A percentile compares a stretch with the other conserved stretches of the same genome.
These are phyloP conservation scores for Penicillium desertorum DNA, from an alignment of 495 filamentous ascomycete species.

Conservation along the genomic window DNA sequence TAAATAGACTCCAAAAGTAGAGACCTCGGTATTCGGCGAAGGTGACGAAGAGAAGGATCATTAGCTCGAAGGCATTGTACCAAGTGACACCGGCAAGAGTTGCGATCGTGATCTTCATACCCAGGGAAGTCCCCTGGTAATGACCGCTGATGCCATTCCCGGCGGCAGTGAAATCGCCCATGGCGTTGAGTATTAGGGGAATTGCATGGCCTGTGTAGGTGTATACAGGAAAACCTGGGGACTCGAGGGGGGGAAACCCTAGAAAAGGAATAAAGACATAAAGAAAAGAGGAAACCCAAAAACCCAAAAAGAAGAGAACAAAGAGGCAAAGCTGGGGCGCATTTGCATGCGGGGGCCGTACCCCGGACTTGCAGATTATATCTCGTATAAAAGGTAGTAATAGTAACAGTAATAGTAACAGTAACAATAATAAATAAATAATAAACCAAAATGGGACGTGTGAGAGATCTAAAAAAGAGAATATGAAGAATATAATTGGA, in stretches of 20 bases:
- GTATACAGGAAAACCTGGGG: background rate
- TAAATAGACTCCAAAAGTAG: slow-evolving; percentile 59
- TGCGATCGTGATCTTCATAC: slow-evolving; percentile 50
- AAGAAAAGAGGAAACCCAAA: background rate
- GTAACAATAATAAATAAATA: background rate
- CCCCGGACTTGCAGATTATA: background rate
- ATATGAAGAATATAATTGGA: slow-evolving; percentile 4
- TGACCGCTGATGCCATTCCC: slow-evolving; percentile 47
- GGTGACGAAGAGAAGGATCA: slow-evolving; percentile 54
- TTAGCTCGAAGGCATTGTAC: slow-evolving; percentile 57
- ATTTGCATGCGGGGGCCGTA: slow-evolving; percentile 13
- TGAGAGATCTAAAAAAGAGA: background rate
- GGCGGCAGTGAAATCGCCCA: slow-evolving; percentile 30
- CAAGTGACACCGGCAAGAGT: slow-evolving; percentile 54
- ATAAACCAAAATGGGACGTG: background rate
- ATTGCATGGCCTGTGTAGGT: background rate
- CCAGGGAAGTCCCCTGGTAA: slow-evolving; percentile 36
- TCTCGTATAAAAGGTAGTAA: background rate
- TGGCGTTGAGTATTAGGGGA: slow-evolving; percentile 16
- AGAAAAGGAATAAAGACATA: background rate
- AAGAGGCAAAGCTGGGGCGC: slow-evolving; percentile 10
- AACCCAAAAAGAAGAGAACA: background rate
- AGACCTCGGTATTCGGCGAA: slow-evolving; percentile 53
- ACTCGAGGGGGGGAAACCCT: background rate
- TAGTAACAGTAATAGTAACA: no score